Evolutionary conservation across 1,139 yeast species (phyloP), one percentile per base, ranked within the genome.

Genomic region (Geotrichum fermentans): DNA sequence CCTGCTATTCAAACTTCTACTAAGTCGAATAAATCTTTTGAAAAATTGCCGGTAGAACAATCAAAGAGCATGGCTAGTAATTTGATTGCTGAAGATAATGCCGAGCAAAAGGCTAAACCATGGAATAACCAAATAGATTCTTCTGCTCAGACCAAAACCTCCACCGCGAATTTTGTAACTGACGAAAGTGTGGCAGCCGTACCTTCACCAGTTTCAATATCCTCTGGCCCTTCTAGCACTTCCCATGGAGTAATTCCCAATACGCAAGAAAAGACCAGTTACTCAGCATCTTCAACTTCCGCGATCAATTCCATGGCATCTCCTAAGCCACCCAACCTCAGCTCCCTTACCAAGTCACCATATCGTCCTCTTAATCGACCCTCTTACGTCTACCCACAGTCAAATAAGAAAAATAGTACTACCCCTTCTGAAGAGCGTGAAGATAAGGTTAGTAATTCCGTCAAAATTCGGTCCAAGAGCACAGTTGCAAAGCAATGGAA

Each of bases 401-500:
- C 40, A 11, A 40, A 39, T 38, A 47, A 47, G 29, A 44, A 44
- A 26, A 24, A 6, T 24, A 8, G 30, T 3, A n/a, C 24, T 24
- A 16, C 32, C 11, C 28, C 24, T 18, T 22, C 20, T 7, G 40
- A 35, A 13, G 41, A 40, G 10, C 20, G 29, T n/a, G 13, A 30
- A 8, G 38, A 30, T 22, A 29, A 47, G 4, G 18, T 33, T 20
- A 24, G 21, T 13, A 35, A 35, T 28, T 14, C 34, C 7, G 34
- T 30, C 14, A 41, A 49, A 33, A 29, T 44, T 6, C 36, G 52
- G 6, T 45, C 52, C 10, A 49, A 45, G 24, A 43, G 48, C 10
- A 49, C 52, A 10, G 52, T 49, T 33, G 44, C 52, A 1, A 49
- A 49, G 21, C 52, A 49, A 36, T 49, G 52, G 52, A 41, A 20